A percentile compares a stretch with the other conserved stretches of the same genome.
Conservation (phyloP, 495 filamentous ascomycete species). For the Oidiodendron maius region DNA sequence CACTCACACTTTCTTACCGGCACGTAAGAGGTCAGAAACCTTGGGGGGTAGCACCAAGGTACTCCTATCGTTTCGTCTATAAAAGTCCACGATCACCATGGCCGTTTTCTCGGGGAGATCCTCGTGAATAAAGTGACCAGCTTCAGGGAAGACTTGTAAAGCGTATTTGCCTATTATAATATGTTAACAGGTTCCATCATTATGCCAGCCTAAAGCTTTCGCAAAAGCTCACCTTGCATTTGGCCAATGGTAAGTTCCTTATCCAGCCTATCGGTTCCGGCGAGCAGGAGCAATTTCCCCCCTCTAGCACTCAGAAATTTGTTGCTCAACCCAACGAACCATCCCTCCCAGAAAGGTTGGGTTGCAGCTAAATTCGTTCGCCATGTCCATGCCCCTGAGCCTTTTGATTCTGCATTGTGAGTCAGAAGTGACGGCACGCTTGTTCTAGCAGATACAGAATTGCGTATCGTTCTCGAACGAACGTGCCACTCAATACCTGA, state of each 20-base stretch:
- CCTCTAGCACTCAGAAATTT: constrained; percentile 84
- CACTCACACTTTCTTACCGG: constrained; percentile 44
- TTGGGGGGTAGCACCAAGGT: constrained; percentile 86
- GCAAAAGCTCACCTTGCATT: constrained; percentile 70
- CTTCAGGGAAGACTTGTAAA: constrained; percentile 88
- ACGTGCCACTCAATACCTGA: constrained; percentile 93
- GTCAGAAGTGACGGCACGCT: constrained; percentile 80
- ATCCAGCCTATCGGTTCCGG: constrained; percentile 90
- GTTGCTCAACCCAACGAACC: constrained; percentile 81
- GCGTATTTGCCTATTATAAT: constrained; percentile 78
- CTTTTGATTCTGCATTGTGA: constrained; percentile 13
- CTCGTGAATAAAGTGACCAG: constrained; percentile 95
- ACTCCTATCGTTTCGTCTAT: constrained; percentile 80
- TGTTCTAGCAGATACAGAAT: constrained; percentile 68
- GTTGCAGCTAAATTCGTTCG: constrained; percentile 78
- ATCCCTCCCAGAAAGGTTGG: constrained; percentile 88
- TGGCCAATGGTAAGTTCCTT: constrained; percentile 95
- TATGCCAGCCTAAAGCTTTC: neutral
- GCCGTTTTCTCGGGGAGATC: constrained; percentile 88
- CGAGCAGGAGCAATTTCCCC: constrained; percentile 85
- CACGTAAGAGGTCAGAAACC: constrained; percentile 53
- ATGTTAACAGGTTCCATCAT: constrained; percentile 1
- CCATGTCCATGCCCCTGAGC: constrained; percentile 63
- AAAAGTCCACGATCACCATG: constrained; percentile 79
- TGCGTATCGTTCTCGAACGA: constrained; percentile 82